Base-by-base conservation (phyloP, 495 filamentous ascomycete species). In the Neurospora sp. region DNA sequence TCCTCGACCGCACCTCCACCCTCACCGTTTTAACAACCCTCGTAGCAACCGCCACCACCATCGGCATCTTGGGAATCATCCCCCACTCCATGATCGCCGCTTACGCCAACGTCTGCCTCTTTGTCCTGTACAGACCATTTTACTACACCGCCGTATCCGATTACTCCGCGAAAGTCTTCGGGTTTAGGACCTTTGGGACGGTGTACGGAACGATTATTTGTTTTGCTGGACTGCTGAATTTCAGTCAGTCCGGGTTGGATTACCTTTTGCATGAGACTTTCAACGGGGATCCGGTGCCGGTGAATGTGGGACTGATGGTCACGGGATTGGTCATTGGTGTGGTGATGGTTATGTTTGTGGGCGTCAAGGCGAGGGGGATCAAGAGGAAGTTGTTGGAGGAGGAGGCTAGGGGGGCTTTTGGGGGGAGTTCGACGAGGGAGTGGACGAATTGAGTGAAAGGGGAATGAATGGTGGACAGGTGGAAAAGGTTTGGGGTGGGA, bases 131-230 rank as follows among this genome's bases (percentile, higher is more conserved):
- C 80, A 85, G 92, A 0, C 92, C 92, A 0, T 89, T 93, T 66
- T 93, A 92, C 81, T 93, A 93, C 79, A 93, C 91, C 3, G 86
- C 91, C 5, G 90, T 93, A 70, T 90, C 88, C 10, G 96, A 99
- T 83, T 98, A 97, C 81, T 85, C 78, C 59, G 94, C 94, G 39
- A 98, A 98, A 82, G 95, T 99, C 40, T 99, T 99, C 80, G 95
- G 96, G 9, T 97, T 97, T 83, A 89, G 89, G 74, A 97, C 94
- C 0, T 98, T 98, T 75, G 95, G 95, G 37, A 97, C 92, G 72
- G 93, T 99, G 37, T 98, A 98, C 79, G 96, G 96, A n/a, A 86
- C 94, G 9, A 90, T 97, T 72, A 98, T 98, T 73, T 97, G 93
- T 78, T 79, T 96, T 4, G 90, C 94, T 2, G 96, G 96, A 7